A percentile compares a stretch with the other conserved stretches of the same genome.
phyloP scores from a whole-genome alignment of 768 basidiomycete species.

The Calocybe cyanea region DNA sequence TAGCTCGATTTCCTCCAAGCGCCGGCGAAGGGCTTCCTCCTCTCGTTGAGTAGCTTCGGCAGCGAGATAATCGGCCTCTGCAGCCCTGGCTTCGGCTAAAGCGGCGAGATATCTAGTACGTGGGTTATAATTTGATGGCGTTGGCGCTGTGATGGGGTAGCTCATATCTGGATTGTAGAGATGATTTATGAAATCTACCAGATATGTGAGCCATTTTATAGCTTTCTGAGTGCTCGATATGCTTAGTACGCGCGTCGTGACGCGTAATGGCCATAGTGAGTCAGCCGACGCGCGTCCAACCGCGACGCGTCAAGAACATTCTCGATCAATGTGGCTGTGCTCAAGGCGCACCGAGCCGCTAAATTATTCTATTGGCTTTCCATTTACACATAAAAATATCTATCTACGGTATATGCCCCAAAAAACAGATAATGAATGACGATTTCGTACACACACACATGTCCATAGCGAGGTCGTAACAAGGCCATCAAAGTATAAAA shows the following conservation, averaged over 20 bases:
- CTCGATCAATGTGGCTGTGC: constrained; percentile 1
- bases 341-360: no score
- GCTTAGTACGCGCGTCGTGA: constrained; percentile 20
- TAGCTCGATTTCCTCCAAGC: constrained; percentile 19
- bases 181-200: no score
- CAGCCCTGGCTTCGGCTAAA: constrained; percentile 31
- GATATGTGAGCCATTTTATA: constrained; percentile 17
- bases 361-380: no score
- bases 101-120: constrained; percentile 34
- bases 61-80: constrained; percentile 34
- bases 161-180: no score
- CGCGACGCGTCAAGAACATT: constrained; percentile 9
- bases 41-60: constrained; percentile 28
- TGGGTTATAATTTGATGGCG: constrained; percentile 7
- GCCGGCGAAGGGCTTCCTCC: constrained; percentile 25
- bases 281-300: no score
- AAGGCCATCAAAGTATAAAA: no score
- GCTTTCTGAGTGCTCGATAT: background rate
- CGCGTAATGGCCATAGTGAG: constrained; percentile 4
- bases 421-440: no score
- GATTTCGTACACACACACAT: no score
- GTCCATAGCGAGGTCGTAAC: no score
- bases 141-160: no score
- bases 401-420: no score
- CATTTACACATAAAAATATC: no score